Percentiles rank a stretch among this genome's conserved stretches.
Conservation (phyloP, 2,329 filamentous ascomycete species). For the Alternaria panax region DNA sequence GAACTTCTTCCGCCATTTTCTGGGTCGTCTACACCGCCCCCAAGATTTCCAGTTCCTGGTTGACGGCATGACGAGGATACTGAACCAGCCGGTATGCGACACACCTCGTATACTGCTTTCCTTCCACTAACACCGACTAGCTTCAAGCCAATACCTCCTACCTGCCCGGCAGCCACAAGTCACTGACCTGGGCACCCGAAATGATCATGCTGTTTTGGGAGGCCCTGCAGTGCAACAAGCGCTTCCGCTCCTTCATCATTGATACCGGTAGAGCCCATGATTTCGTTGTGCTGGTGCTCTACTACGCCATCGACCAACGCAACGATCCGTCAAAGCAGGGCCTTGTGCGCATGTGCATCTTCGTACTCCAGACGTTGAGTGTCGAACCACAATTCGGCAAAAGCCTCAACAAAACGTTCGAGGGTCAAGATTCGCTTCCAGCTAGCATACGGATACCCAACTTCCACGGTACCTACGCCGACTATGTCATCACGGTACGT, state of each 20-base stretch:
- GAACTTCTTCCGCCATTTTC: slow-evolving; percentile 93
- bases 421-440: slow-evolving; percentile 87
- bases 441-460: slow-evolving; percentile 79
- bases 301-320: slow-evolving; percentile 91
- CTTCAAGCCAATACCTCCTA: slow-evolving; percentile 89
- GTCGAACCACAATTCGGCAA: slow-evolving; percentile 90
- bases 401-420: slow-evolving; percentile 87
- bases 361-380: slow-evolving; percentile 91
- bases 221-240: slow-evolving; percentile 94
- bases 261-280: slow-evolving; percentile 94
- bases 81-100: slow-evolving; percentile 78
- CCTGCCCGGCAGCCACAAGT: slow-evolving; percentile 81
- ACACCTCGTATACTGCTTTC: no score
- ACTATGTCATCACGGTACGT: slow-evolving; percentile 87
- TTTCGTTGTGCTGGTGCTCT: slow-evolving; percentile 87
- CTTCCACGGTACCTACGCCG: slow-evolving; percentile 89
- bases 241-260: slow-evolving; percentile 95
- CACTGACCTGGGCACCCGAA: slow-evolving; percentile 87
- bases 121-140: slow-evolving; percentile 46
- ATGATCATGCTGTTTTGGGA: slow-evolving; percentile 99
- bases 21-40: slow-evolving; percentile 86
- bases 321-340: slow-evolving; percentile 88
- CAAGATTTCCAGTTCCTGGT: slow-evolving; percentile 98
- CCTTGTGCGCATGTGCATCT: slow-evolving; percentile 95
- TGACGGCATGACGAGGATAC: slow-evolving; percentile 89